These are phyloP conservation scores for Kazachstania bromeliacearum DNA, from an alignment of 805 yeast species.

Conservation along the genomic window DNA sequence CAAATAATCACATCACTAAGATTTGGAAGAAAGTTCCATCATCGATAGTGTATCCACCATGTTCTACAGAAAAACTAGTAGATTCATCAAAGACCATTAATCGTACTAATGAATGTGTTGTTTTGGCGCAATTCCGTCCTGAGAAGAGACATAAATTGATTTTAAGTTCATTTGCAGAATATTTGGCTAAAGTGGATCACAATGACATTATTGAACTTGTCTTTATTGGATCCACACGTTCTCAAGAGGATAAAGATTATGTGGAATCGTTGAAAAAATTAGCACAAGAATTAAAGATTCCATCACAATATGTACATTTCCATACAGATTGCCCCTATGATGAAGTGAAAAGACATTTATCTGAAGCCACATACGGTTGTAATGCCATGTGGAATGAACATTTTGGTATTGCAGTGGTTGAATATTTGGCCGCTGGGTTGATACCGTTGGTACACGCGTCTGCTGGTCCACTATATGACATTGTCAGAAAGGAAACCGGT, in stretches of 20 bases:
- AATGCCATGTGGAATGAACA: conserved; percentile 99
- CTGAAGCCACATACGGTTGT: conserved; percentile 60
- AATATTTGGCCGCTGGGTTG: conserved; percentile 75
- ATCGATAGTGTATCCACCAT: conserved; percentile 76
- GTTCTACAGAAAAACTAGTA: conserved; percentile 55
- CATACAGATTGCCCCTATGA: conserved; percentile 67
- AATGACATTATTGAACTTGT: conserved; percentile 35
- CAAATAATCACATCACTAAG: conserved; percentile 56
- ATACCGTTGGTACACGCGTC: conserved; percentile 89
- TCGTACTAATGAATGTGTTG: conserved; percentile 31
- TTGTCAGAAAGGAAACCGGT: conserved; percentile 61
- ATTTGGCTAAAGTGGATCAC: conserved; percentile 26
- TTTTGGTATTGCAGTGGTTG: conserved; percentile 96
- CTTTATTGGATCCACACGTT: conserved; percentile 78
- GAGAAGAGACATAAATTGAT: conserved; percentile 83
- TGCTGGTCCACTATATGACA: conserved; percentile 90
- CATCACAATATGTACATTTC: conserved; percentile 38
- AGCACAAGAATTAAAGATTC: conserved; percentile 37
- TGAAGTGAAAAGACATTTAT: conserved; percentile 45
- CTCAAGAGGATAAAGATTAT: conserved; percentile 50
- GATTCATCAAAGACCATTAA: conserved; percentile 15
- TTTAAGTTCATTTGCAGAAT: conserved; percentile 52
- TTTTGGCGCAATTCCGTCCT: conserved; percentile 86
- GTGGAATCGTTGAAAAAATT: conserved; percentile 41
- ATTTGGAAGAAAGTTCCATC: conserved; percentile 49